Percentiles rank a stretch among this genome's conserved stretches.
These are phyloP conservation scores for Phialemonium atrogriseum DNA, from an alignment of 2,329 filamentous ascomycete genomes.

Conservation along the genomic window DNA sequence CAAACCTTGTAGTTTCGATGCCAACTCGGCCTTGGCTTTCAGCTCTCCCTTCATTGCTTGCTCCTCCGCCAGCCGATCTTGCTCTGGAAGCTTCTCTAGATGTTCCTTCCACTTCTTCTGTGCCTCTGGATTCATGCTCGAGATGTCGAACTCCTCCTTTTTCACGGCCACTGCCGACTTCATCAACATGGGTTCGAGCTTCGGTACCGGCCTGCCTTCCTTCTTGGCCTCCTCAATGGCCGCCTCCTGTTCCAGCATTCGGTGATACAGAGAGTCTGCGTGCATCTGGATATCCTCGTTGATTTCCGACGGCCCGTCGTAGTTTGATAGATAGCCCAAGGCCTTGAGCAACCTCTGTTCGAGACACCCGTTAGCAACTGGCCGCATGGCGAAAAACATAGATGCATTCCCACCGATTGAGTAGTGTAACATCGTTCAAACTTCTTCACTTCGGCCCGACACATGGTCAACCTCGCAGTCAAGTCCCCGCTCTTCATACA, in stretches of 20 bases:
- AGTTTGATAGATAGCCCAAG: constrained; percentile 70
- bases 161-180: constrained; percentile 15
- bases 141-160: constrained; percentile 20
- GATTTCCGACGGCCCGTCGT: constrained; percentile 54
- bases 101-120: constrained; percentile 44
- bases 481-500: constrained; percentile 72
- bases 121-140: constrained; percentile 28
- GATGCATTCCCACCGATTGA: constrained; percentile 58
- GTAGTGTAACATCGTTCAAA: constrained; percentile 86
- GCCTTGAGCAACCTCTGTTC: constrained; percentile 82
- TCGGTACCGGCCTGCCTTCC: constrained; percentile 48
- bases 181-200: constrained; percentile 49
- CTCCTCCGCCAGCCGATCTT: constrained; percentile 54
- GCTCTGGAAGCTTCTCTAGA: constrained; percentile 48
- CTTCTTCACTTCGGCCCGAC: constrained; percentile 63
- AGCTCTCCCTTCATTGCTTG: constrained; percentile 55
- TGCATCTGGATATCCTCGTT: constrained; percentile 94
- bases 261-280: constrained; percentile 81
- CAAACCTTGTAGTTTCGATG: constrained; percentile 43
- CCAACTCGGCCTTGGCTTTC: constrained; percentile 51
- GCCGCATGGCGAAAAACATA: background rate
- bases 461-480: constrained; percentile 68
- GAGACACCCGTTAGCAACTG: background rate
- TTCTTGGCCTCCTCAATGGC: constrained; percentile 62
- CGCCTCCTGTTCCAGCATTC: constrained; percentile 75